A percentile compares a stretch with the other conserved stretches of the same genome.
Evolutionary conservation across 2,329 filamentous ascomycete species (phyloP).

Genomic region (Dactylonectria macrodidyma): DNA sequence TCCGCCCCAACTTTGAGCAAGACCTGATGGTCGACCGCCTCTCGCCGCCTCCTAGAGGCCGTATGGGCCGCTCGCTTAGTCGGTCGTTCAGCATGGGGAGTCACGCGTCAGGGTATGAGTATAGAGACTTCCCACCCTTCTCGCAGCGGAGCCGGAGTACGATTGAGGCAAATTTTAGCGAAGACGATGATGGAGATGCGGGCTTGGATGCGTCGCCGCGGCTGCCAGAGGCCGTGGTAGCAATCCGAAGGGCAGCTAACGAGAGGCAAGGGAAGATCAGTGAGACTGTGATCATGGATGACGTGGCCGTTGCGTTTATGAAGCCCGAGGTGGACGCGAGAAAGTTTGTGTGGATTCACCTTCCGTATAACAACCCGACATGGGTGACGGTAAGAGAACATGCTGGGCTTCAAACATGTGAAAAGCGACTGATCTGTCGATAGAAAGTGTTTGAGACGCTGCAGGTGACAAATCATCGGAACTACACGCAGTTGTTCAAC

Average conservation of each 20-base stretch:
- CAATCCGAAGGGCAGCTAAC: slow-evolving; percentile 47
- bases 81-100: slow-evolving; percentile 55
- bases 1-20: slow-evolving; percentile 56
- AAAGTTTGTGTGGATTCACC: slow-evolving; percentile 72
- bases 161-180: slow-evolving; percentile 40
- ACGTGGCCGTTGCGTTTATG: slow-evolving; percentile 49
- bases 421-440: slow-evolving; percentile 19
- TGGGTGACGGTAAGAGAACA: slow-evolving; percentile 67
- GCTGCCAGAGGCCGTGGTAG: slow-evolving; percentile 53
- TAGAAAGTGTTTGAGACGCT: slow-evolving; percentile 63
- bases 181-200: slow-evolving; percentile 43
- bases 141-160: slow-evolving; percentile 54
- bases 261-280: slow-evolving; percentile 36
- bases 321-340: slow-evolving; percentile 54
- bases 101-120: slow-evolving; percentile 50
- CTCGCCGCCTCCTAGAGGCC: slow-evolving; percentile 52
- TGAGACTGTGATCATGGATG: slow-evolving; percentile 50
- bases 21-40: slow-evolving; percentile 57
- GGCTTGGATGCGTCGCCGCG: slow-evolving; percentile 49
- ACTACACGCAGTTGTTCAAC: slow-evolving; percentile 58
- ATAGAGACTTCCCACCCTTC: slow-evolving; percentile 55
- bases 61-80: slow-evolving; percentile 51
- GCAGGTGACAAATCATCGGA: slow-evolving; percentile 55
- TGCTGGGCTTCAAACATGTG: slow-evolving; percentile 12
- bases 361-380: slow-evolving; percentile 70